These are phyloP conservation scores for Candida sp. DNA, from an alignment of 1,139 yeast species.

Conservation along the genomic window DNA sequence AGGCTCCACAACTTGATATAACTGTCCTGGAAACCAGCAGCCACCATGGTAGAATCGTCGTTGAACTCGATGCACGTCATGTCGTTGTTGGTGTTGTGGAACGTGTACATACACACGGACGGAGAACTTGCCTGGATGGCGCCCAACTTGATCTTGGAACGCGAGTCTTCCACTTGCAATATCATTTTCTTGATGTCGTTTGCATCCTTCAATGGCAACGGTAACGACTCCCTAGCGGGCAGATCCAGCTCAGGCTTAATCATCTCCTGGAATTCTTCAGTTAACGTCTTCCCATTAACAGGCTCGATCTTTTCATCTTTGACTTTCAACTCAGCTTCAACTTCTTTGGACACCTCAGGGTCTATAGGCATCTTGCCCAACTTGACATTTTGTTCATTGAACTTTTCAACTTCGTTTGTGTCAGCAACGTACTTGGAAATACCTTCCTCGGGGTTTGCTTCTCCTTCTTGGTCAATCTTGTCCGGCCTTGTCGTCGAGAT, in stretches of 20 bases:
- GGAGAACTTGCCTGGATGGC: constrained; percentile 83
- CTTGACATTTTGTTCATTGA: constrained; percentile 75
- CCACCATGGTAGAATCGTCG: constrained; percentile 84
- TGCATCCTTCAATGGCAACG: constrained; percentile 84
- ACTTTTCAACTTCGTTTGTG: constrained; percentile 55
- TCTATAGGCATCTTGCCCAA: constrained; percentile 88
- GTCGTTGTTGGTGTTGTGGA: constrained; percentile 93
- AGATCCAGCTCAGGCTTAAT: constrained; percentile 60
- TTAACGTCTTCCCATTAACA: constrained; percentile 43
- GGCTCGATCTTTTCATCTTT: constrained; percentile 62
- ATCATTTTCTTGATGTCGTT: constrained; percentile 82
- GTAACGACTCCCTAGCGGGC: constrained; percentile 76
- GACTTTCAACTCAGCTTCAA: constrained; percentile 80
- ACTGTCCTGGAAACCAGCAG: constrained; percentile 95
- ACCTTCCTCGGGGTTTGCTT: constrained; percentile 65
- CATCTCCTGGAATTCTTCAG: constrained; percentile 55
- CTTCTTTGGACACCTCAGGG: constrained; percentile 81
- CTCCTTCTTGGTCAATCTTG: constrained; percentile 48
- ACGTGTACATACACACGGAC: constrained; percentile 97
- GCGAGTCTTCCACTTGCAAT: constrained; percentile 78
- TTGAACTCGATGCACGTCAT: constrained; percentile 86
- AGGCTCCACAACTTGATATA: constrained; percentile 91
- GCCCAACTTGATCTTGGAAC: constrained; percentile 68
- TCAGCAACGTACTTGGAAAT: constrained; percentile 58
- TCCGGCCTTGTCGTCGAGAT: constrained; percentile 54